Conservation (phyloP, 257 asterid genomes). For the Ilex aquifolium region DNA sequence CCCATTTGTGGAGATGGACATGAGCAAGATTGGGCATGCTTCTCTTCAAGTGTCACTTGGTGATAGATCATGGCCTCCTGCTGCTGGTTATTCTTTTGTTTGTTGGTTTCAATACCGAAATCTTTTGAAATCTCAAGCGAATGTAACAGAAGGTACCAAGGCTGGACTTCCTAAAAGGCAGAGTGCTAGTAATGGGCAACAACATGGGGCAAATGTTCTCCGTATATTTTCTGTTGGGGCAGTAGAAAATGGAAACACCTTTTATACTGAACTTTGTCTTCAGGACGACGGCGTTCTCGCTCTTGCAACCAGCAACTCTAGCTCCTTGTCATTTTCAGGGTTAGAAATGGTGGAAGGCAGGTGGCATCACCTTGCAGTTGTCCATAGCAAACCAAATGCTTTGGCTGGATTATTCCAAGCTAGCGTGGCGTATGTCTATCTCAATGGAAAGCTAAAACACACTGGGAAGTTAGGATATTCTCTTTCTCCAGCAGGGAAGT, state of each 20-base stretch:
- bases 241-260: slow-evolving; percentile 58
- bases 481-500: slow-evolving; percentile 88
- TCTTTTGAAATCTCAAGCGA: slow-evolving; percentile 56
- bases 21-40: slow-evolving; percentile 94
- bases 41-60: slow-evolving; percentile 97
- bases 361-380: slow-evolving; percentile 99
- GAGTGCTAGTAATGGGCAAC: slow-evolving; percentile 41
- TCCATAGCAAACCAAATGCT: slow-evolving; percentile 98
- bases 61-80: slow-evolving; percentile 99
- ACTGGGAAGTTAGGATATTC: slow-evolving; percentile 97
- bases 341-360: slow-evolving; percentile 94
- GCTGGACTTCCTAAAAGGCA: slow-evolving; percentile 49
- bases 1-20: slow-evolving; percentile 90
- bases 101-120: slow-evolving; percentile 95
- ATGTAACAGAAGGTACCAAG: slow-evolving; percentile 62
- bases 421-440: slow-evolving; percentile 89
- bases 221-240: slow-evolving; percentile 89
- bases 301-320: slow-evolving; percentile 90
- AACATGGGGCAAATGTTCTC: slow-evolving; percentile 53
- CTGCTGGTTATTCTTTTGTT: slow-evolving; percentile 96
- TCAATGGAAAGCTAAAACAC: slow-evolving; percentile 87
- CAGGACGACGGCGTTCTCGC: slow-evolving; percentile 87
- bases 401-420: slow-evolving; percentile 99
- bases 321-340: slow-evolving; percentile 82
- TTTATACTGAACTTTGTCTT: slow-evolving; percentile 81